A percentile compares a stretch with the other conserved stretches of the same genome.
phyloP scores from a whole-genome alignment of 371 early-diverging fungal species.

The Syncephalastrum racemosum region DNA sequence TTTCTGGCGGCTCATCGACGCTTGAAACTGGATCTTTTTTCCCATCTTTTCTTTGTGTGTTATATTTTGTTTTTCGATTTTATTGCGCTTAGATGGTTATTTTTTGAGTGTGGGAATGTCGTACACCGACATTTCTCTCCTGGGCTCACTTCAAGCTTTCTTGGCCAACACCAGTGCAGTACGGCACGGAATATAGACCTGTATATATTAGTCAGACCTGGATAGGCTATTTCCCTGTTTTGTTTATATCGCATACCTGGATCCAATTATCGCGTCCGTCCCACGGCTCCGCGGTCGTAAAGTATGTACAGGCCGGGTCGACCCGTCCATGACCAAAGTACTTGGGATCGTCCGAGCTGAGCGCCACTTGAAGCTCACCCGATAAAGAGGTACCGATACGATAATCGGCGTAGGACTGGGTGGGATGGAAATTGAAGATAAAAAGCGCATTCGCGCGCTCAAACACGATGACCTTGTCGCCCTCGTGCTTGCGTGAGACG shows the following conservation, averaged over 20 bases:
- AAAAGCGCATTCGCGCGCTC: slow-evolving; percentile 87
- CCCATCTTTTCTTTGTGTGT: not conserved
- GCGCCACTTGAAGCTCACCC: slow-evolving; percentile 74
- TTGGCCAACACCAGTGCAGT: slow-evolving; percentile 64
- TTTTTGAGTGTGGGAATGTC: not conserved
- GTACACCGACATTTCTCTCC: not conserved
- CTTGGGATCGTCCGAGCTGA: slow-evolving; percentile 74
- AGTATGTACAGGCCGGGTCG: slow-evolving; percentile 57
- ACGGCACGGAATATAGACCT: slow-evolving; percentile 64
- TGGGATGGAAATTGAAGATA: slow-evolving; percentile 94
- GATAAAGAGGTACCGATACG: slow-evolving; percentile 71
- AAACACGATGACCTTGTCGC: slow-evolving; percentile 90
- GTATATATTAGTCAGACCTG: not conserved
- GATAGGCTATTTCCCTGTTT: too few species aligned
- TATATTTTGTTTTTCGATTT: not conserved
- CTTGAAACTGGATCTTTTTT: not conserved
- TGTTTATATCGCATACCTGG: slow-evolving; percentile 41
- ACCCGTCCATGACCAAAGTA: slow-evolving; percentile 86
- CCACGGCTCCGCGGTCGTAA: slow-evolving; percentile 71
- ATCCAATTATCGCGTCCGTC: slow-evolving; percentile 71
- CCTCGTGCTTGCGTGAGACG: slow-evolving; percentile 89
- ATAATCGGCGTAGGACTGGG: slow-evolving; percentile 84
- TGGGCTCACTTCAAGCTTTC: too few species aligned
- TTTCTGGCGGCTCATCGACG: not conserved
- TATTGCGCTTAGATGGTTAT: too few species aligned